Evolutionary conservation across 2,329 filamentous ascomycete genomes (phyloP).

Genomic region (Clarireedia monteithiana): DNA sequence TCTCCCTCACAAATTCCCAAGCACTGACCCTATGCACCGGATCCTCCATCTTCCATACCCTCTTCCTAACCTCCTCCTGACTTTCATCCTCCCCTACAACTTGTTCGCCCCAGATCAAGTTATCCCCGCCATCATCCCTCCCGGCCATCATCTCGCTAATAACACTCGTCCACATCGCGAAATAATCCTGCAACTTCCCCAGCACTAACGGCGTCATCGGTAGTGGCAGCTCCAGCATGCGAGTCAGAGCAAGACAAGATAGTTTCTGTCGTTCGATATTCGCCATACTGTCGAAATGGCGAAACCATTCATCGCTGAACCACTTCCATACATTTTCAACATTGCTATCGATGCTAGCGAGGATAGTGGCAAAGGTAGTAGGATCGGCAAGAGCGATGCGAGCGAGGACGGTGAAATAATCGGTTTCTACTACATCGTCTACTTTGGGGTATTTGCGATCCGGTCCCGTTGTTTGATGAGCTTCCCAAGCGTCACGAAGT

Average conservation of each 20-base stretch:
- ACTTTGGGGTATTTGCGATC: conserved; percentile 62
- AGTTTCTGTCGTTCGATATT: conserved; percentile 61
- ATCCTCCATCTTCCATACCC: conserved; percentile 49
- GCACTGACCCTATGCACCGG: conserved; percentile 60
- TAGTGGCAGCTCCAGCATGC: conserved; percentile 57
- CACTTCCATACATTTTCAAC: conserved; percentile 49
- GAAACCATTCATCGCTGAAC: conserved; percentile 59
- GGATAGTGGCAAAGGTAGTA: conserved; percentile 55
- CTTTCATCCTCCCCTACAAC: conserved; percentile 47
- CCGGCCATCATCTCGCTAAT: conserved; percentile 59
- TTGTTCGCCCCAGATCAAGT: conserved; percentile 39
- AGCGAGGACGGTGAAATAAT: conserved; percentile 78
- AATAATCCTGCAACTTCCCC: conserved; percentile 59
- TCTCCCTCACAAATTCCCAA: conserved; percentile 54
- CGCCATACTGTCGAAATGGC: conserved; percentile 59
- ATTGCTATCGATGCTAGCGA: conserved; percentile 33
- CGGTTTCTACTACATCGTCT: conserved; percentile 68
- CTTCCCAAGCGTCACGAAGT: conserved; percentile 61
- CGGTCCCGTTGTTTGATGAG: conserved; percentile 76
- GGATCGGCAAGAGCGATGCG: conserved; percentile 71
- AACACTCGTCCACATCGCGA: conserved; percentile 68
- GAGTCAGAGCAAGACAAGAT: conserved; percentile 63
- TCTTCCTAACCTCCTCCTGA: conserved; percentile 45
- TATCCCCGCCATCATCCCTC: conserved; percentile 43
- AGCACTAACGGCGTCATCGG: conserved; percentile 47